Percentiles rank a stretch among this genome's conserved stretches.
Evolutionary conservation across 1,284 basidiomycete species (phyloP).

Genomic region (Vanrija pseudolonga): DNA sequence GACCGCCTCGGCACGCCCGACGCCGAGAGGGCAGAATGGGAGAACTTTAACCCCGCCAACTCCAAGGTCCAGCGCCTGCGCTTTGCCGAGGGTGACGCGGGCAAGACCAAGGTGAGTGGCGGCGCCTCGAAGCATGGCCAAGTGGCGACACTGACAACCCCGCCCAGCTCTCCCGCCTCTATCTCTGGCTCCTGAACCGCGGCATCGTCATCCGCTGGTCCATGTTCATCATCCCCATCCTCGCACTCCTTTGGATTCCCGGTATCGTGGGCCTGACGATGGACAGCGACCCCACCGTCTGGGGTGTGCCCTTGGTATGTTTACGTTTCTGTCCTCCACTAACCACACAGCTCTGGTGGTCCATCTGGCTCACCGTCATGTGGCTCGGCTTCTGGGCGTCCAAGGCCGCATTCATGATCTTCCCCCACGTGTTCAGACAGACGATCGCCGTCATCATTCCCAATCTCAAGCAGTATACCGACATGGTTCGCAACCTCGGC

Average conservation of each 20-base stretch:
- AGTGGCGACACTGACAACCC: neutral
- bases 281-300: slow-evolving; percentile 55
- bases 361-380: slow-evolving; percentile 72
- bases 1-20: neutral
- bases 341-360: slow-evolving; percentile 65
- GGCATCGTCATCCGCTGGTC: slow-evolving; percentile 77
- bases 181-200: slow-evolving; percentile 70
- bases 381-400: slow-evolving; percentile 86
- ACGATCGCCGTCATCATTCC: slow-evolving; percentile 72
- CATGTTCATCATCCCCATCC: slow-evolving; percentile 69
- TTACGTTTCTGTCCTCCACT: neutral
- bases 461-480: slow-evolving; percentile 65
- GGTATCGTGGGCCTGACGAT: slow-evolving; percentile 66
- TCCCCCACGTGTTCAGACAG: slow-evolving; percentile 58
- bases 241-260: slow-evolving; percentile 67
- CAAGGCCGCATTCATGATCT: slow-evolving; percentile 61
- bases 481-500: slow-evolving; percentile 66
- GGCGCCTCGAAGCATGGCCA: neutral
- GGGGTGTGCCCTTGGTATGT: slow-evolving; percentile 51
- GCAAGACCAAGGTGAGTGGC: slow-evolving; percentile 41
- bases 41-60: slow-evolving; percentile 45
- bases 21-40: slow-evolving; percentile 13
- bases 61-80: slow-evolving; percentile 42
- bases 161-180: slow-evolving; percentile 52
- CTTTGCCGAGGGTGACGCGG: slow-evolving; percentile 50